Conservation (phyloP, 768 basidiomycete species). For the Hortiboletus campestris region DNA sequence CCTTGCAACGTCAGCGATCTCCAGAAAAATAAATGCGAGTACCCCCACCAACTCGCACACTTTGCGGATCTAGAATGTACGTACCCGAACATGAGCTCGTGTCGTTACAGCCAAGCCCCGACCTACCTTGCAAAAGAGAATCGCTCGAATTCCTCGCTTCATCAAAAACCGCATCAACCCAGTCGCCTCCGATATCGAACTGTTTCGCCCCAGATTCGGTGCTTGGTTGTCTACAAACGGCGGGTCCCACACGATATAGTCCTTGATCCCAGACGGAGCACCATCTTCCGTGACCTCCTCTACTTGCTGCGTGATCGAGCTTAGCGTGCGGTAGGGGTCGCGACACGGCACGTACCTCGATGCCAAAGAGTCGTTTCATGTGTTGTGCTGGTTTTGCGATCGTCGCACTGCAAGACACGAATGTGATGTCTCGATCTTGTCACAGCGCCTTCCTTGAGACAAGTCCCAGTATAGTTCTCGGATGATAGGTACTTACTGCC, state of each 20-base stretch:
- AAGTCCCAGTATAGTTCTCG: not conserved
- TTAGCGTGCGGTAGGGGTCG: not conserved
- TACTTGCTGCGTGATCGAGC: slow-evolving; percentile 41
- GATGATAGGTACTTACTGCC: slow-evolving; percentile 53
- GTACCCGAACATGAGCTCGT: not conserved
- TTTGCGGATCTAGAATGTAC: slow-evolving; percentile 59
- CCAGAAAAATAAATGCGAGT: not conserved
- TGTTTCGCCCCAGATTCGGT: slow-evolving; percentile 51
- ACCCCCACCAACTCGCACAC: slow-evolving; percentile 71
- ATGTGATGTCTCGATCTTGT: slow-evolving; percentile 51
- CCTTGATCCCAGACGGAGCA: slow-evolving; percentile 76
- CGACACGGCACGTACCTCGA: slow-evolving; percentile 37
- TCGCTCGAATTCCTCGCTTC: slow-evolving; percentile 75
- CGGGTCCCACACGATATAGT: slow-evolving; percentile 78
- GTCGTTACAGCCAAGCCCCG: not conserved
- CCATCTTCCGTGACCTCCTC: slow-evolving; percentile 76
- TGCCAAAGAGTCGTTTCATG: slow-evolving; percentile 74
- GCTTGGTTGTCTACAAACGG: slow-evolving; percentile 54
- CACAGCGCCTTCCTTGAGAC: not conserved
- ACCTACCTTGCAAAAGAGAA: slow-evolving; percentile 83
- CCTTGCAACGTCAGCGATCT: slow-evolving; percentile 19
- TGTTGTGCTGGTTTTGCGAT: slow-evolving; percentile 72
- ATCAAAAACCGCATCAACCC: slow-evolving; percentile 76
- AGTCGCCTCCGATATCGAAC: slow-evolving; percentile 67
- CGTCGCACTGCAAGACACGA: slow-evolving; percentile 88